Conservation (phyloP, 2,329 filamentous ascomycete species). For the Xylaria sp. region DNA sequence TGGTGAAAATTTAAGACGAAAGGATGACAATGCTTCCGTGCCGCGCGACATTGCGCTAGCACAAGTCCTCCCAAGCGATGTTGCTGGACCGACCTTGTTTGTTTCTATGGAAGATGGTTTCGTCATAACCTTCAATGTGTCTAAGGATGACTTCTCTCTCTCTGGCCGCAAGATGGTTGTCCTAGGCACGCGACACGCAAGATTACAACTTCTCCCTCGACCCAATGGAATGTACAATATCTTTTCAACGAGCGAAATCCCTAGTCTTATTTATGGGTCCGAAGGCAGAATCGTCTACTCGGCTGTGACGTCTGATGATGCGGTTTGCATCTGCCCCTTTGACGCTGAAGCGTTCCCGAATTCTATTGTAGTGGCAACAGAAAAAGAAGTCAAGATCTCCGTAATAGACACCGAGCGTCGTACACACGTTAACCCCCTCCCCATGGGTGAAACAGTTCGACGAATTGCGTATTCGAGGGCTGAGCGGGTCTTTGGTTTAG, state of each 20-base stretch:
- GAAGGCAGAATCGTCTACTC: constrained; percentile 92
- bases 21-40: constrained; percentile 77
- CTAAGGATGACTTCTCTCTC: constrained; percentile 69
- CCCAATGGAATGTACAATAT: constrained; percentile 77
- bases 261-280: constrained; percentile 89
- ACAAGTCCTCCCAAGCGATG: constrained; percentile 73
- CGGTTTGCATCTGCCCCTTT: constrained; percentile 83
- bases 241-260: constrained; percentile 93
- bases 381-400: constrained; percentile 80
- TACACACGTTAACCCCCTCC: constrained; percentile 86
- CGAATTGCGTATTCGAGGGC: constrained; percentile 85
- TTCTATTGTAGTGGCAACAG: constrained; percentile 83
- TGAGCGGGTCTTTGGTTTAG: constrained; percentile 85
- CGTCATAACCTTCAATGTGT: constrained; percentile 84
- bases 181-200: constrained; percentile 85
- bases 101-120: constrained; percentile 93
- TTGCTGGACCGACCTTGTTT: constrained; percentile 78
- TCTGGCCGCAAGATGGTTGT: constrained; percentile 82
- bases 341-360: constrained; percentile 82
- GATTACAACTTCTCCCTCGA: constrained; percentile 80
- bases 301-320: constrained; percentile 89
- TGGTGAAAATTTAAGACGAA: constrained; percentile 69
- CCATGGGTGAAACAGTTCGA: constrained; percentile 83
- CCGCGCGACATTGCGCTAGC: constrained; percentile 85
- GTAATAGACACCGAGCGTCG: constrained; percentile 84